Evolutionary conservation across 371 early-diverging fungal species (phyloP), one percentile per base, ranked within the genome.

Genomic region (Haplosporangium sp.): DNA sequence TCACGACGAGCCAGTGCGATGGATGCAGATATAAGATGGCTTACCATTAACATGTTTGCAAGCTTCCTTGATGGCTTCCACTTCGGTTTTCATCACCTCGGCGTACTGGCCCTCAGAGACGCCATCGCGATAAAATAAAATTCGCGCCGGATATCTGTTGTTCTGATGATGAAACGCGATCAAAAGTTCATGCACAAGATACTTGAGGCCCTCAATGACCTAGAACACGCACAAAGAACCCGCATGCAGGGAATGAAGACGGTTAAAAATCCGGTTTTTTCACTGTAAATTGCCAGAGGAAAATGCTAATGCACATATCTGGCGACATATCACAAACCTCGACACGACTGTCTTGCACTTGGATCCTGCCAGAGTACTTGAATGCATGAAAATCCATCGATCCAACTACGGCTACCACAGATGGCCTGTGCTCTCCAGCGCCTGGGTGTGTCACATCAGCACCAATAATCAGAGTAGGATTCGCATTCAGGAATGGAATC

Each of bases 61-160:
- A 23, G 83, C 82, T 37, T 72, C 69, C 52, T 65, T 76, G 14
- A 87, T 80, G 16, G 84, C 79, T 11, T 62, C 51, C 7, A 90
- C 79, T 67, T 94, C 93, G n/a, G 68, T 74, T 14, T 65, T 47
- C 50, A 82, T 67, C 0, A 93, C 87, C 20, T 86, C 84, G 14
- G 80, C 67, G 59, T 91, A 90, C 74, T 89, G 89, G 23, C 89
- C 86, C n/a, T 90, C 89, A 20, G 86, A 85, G 1, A 93, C 90
- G 16, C 94, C 94, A 70, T 92, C 92, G 11, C 94, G 86, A 81
- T 89, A 94, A 51, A 93, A 90, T 54, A 94, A 55, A 50, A 94
- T 85, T 16, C 85, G 72, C 36, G 69, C 16, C 2, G 89, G 89
- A 21, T 42, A 83, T 12, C 21, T 16, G 12, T 61, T 62, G 52